Evolutionary conservation across 495 filamentous ascomycete species (phyloP), one percentile per base, ranked within the genome.

Genomic region (Peziza echinospora): DNA sequence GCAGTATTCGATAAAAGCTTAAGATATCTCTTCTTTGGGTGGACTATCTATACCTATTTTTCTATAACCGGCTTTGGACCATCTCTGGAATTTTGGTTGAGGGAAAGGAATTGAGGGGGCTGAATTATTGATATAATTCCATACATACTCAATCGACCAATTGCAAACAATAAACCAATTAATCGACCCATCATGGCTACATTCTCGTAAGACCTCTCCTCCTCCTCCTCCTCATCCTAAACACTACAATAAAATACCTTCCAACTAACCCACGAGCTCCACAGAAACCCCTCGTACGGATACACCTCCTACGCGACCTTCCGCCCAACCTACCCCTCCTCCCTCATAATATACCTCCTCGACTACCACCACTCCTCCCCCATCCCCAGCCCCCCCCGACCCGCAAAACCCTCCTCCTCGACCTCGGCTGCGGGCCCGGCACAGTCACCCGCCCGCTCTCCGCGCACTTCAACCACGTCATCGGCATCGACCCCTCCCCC

Each of bases 351-450:
- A 25, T 85, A 94, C 62, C 73, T 77, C 23, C 82, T 87, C 40
- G 77, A 87, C 24, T 77, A 84, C 8, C 70, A 96, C 17, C n/a
- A n/a, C 26, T 34, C n/a, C n/a, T 34, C 26, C 26, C n/a, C 26
- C 8, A n/a, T n/a, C n/a, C n/a, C 26, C 8, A 8, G 8, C 26
- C n/a, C 26, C 93, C 91, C 80, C 26, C 96, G 96, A 79, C 78
- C 55, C 72, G 71, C n/a, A 51, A 52, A 10, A 55, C 56, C 10
- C 60, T 63, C 17, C 59, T 73, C 46, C 56, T 80, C 26, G 76
- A 79, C 68, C 96, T 99, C 71, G 80, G 78, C 65, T 93, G 85
- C 2, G 91, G 91, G 49, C 96, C 96, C 64, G 75, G 96, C 42
- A 87, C 91, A 5, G 92, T 85, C 5, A 63, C 96, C 47, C 91